Conservation (phyloP, 2,329 filamentous ascomycete species). For the Penicillium fuscoglaucum region DNA sequence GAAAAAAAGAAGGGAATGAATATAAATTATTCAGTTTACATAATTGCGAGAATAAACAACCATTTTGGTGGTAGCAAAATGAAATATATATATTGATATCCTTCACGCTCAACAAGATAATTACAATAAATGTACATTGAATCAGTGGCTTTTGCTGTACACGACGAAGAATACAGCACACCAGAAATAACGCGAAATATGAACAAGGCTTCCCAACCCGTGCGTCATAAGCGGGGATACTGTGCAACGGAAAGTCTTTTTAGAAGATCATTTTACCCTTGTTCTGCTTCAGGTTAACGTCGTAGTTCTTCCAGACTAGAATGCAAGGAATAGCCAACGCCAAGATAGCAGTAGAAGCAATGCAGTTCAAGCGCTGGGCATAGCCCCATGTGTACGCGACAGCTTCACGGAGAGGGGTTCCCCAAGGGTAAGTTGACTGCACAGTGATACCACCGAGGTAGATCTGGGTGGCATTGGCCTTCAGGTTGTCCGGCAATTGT, state of each 20-base stretch:
- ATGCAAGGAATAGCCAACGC: constrained; percentile 37
- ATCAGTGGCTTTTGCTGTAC: background rate
- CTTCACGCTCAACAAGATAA: background rate
- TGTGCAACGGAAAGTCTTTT: background rate
- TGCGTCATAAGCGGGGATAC: background rate
- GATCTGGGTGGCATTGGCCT: constrained; percentile 26
- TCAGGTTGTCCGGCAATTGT: constrained; percentile 45
- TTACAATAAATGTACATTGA: background rate
- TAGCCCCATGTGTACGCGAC: constrained; percentile 42
- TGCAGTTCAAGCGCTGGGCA: constrained; percentile 38
- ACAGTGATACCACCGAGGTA: constrained; percentile 29
- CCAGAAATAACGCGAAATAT: background rate
- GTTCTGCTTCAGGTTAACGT: constrained; percentile 42
- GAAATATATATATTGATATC: background rate
- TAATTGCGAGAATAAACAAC: background rate
- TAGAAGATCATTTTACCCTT: constrained; percentile 30
- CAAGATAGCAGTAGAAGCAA: constrained; percentile 38
- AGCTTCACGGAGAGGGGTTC: constrained; percentile 32
- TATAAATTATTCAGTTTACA: background rate
- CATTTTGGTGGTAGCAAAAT: background rate
- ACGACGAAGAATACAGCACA: background rate
- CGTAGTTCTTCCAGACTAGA: constrained; percentile 43
- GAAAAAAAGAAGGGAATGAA: background rate
- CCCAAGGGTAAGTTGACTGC: constrained; percentile 35
- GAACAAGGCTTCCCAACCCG: background rate